Conservation (phyloP, 1,284 basidiomycete genomes). For the Sporisorium iseilematis-ciliati region DNA sequence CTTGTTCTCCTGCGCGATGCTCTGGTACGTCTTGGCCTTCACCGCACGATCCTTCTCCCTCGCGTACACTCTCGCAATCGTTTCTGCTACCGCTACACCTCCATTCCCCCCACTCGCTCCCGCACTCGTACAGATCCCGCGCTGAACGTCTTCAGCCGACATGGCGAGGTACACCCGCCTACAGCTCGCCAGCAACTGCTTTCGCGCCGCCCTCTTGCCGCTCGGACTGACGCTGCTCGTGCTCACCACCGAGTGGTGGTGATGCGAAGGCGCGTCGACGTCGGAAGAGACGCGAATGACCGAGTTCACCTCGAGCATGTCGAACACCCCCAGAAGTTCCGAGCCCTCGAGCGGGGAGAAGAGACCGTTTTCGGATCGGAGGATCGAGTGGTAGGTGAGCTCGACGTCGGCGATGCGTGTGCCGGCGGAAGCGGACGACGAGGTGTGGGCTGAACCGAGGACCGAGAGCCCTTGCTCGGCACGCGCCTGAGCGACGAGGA, state of each 20-base stretch:
- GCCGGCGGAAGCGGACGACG: background rate
- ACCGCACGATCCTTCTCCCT: slow-evolving; percentile 53
- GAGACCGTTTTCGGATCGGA: slow-evolving; percentile 54
- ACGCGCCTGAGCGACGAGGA: slow-evolving; percentile 56
- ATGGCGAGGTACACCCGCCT: slow-evolving; percentile 49
- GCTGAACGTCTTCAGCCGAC: slow-evolving; percentile 46
- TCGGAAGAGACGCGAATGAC: slow-evolving; percentile 54
- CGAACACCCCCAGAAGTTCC: slow-evolving; percentile 66
- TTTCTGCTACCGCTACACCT: slow-evolving; percentile 39
- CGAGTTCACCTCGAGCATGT: slow-evolving; percentile 66
- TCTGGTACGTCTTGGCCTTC: slow-evolving; percentile 52
- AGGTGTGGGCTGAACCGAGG: slow-evolving; percentile 27
- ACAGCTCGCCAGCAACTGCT: slow-evolving; percentile 58
- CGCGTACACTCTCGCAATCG: slow-evolving; percentile 47
- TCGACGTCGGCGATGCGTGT: slow-evolving; percentile 59
- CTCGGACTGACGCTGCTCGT: slow-evolving; percentile 48
- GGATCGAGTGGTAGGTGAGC: slow-evolving; percentile 56
- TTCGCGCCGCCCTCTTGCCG: slow-evolving; percentile 62
- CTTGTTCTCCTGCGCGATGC: slow-evolving; percentile 43
- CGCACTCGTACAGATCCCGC: slow-evolving; percentile 49
- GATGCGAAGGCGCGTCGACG: slow-evolving; percentile 17
- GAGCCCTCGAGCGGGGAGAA: slow-evolving; percentile 56
- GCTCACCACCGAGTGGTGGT: background rate
- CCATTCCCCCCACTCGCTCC: background rate
- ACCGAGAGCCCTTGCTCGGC: slow-evolving; percentile 33